Evolutionary conservation across 805 yeast genomes (phyloP).

Genomic region (Kockiozyma suomiensis): DNA sequence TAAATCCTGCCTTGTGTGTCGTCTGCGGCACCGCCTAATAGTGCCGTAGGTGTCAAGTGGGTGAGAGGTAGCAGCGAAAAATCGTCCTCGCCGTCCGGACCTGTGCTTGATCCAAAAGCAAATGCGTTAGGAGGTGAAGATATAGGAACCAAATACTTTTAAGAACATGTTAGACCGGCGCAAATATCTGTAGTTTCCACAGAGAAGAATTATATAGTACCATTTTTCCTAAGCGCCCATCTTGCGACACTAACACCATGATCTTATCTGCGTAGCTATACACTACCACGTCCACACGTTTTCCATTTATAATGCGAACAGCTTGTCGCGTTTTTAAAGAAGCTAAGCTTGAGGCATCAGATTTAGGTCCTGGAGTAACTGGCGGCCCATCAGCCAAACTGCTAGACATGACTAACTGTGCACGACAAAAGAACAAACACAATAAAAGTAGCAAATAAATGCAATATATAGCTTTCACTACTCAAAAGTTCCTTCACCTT

Average conservation of each 20-base stretch:
- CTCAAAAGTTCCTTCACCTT: too few relatives aligned
- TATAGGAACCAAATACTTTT: constrained; percentile 29
- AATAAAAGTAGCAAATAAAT: too few relatives aligned
- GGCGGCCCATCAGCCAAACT: constrained; percentile 4
- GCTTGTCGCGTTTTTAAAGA: constrained; percentile 17
- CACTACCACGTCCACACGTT: constrained; percentile 23
- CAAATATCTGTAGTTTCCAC: neutral
- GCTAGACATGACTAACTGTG: neutral
- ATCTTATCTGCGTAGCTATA: constrained; percentile 31
- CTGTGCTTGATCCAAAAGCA: constrained; percentile 13
- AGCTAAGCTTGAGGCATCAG: neutral
- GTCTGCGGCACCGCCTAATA: constrained; percentile 23
- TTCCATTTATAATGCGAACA: constrained; percentile 14
- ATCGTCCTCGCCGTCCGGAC: constrained; percentile 19
- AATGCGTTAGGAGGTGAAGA: constrained; percentile 23
- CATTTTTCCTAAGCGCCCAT: constrained; percentile 32
- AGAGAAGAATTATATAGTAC: neutral
- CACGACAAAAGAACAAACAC: too few relatives aligned
- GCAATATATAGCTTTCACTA: too few relatives aligned
- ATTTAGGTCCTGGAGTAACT: neutral
- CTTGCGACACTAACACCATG: constrained; percentile 21
- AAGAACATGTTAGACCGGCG: neutral
- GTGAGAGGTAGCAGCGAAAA: constrained; percentile 25
- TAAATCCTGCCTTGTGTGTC: constrained; percentile 29
- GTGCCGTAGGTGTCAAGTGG: constrained; percentile 26